These are phyloP conservation scores for Podila minutissima DNA, from an alignment of 192 early-diverging fungal species.

Conservation along the genomic window DNA sequence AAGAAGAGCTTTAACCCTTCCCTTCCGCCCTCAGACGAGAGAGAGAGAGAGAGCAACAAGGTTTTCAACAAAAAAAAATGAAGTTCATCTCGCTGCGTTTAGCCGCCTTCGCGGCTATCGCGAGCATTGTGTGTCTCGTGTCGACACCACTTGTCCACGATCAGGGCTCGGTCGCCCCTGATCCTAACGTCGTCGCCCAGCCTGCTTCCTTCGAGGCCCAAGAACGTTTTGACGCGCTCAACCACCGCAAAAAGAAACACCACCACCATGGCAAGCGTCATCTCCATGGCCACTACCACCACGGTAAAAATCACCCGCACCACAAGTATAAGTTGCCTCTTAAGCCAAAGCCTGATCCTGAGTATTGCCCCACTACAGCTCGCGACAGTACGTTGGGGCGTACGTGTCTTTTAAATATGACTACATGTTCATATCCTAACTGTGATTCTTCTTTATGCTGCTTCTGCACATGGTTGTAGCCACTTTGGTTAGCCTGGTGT, in stretches of 20 bases:
- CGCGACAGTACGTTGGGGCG: not conserved
- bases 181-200: not conserved
- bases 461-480: not conserved
- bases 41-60: slow-evolving; percentile 6
- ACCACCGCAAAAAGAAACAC: not conserved
- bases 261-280: too few species aligned
- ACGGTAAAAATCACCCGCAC: not conserved
- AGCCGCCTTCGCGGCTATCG: slow-evolving; percentile 4
- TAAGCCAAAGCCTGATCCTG: not conserved
- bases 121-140: slow-evolving; percentile 4
- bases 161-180: not conserved
- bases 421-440: not conserved
- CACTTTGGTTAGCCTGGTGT: not conserved
- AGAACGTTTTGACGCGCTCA: slow-evolving; percentile 4
- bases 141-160: not conserved
- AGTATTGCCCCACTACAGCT: not conserved
- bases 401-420: not conserved
- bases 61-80: slow-evolving; percentile 9
- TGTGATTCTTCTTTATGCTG: not conserved
- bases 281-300: not conserved
- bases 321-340: not conserved
- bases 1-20: not conserved
- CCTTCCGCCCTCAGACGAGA: too few species aligned
- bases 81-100: slow-evolving; percentile 12
- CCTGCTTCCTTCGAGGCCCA: not conserved